These are phyloP conservation scores for Calamus simplicifolius DNA, from an alignment of 176 grass and related monocot species.

Conservation along the genomic window DNA sequence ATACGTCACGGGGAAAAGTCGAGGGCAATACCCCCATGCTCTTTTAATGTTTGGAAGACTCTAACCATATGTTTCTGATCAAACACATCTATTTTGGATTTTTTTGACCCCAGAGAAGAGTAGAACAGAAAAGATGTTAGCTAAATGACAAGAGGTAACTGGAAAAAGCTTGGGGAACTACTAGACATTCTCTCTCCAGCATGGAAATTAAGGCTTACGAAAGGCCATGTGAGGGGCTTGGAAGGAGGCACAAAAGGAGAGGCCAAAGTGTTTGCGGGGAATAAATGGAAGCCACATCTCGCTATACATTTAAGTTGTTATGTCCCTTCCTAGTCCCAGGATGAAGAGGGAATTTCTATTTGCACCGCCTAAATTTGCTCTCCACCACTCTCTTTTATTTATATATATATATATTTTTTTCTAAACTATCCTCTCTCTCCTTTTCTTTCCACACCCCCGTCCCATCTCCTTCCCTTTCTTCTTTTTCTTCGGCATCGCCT, in stretches of 20 bases:
- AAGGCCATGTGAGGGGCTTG: slow-evolving; percentile 24
- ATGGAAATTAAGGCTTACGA: neutral
- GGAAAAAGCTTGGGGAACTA: slow-evolving; percentile 6
- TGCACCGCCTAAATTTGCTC: too few species aligned
- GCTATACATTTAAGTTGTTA: neutral
- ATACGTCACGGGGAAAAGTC: neutral
- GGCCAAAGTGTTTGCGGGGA: slow-evolving; percentile 11
- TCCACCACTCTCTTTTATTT: too few species aligned
- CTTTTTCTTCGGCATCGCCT: too few species aligned
- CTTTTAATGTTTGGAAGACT: too few species aligned
- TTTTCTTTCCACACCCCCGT: too few species aligned
- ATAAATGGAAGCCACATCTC: slow-evolving; percentile 9
- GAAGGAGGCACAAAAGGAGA: slow-evolving; percentile 4
- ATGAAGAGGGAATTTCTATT: too few species aligned
- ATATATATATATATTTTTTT: too few species aligned
- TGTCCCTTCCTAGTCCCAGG: neutral
- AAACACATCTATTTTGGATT: too few species aligned
- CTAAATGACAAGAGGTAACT: neutral
- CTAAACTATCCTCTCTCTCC: too few species aligned
- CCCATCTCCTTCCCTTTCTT: too few species aligned
- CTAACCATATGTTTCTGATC: too few species aligned
- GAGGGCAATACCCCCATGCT: neutral
- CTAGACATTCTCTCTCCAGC: slow-evolving; percentile 1
- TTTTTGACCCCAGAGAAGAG: neutral
- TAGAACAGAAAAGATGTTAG: slow-evolving; percentile 3